phyloP scores from a whole-genome alignment of 176 grass and related monocot genomes.

The Triticum monococcum region DNA sequence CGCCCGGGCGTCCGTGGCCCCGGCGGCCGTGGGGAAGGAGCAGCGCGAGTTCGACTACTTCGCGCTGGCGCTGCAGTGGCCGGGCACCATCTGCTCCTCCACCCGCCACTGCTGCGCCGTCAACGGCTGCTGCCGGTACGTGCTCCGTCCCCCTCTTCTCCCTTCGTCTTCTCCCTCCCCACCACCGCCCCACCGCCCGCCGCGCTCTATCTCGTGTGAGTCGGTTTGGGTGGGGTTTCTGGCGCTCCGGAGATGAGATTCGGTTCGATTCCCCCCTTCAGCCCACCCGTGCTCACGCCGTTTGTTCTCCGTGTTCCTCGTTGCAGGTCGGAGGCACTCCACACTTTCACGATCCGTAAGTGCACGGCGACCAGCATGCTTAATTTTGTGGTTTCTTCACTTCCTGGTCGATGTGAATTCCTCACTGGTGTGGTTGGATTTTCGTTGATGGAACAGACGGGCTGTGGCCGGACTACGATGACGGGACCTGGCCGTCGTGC shows the following conservation, averaged over 20 bases:
- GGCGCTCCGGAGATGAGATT: not conserved
- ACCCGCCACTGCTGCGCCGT: conserved; percentile 73
- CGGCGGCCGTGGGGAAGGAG: not conserved
- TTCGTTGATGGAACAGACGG: conserved; percentile 28
- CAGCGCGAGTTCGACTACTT: conserved; percentile 92
- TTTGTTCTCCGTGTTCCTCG: not conserved
- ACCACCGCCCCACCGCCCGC: too few relatives aligned
- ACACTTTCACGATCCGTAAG: conserved; percentile 91
- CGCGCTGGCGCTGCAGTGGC: conserved; percentile 78
- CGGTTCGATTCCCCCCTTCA: too few relatives aligned
- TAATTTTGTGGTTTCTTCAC: not conserved
- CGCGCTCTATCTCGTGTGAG: too few relatives aligned
- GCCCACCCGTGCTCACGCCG: not conserved
- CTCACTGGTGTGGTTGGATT: not conserved
- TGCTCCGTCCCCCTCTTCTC: not conserved
- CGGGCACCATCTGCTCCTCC: conserved; percentile 70
- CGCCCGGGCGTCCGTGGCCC: not conserved
- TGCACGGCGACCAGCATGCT: not conserved
- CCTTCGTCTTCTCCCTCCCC: not conserved
- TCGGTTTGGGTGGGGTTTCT: not conserved
- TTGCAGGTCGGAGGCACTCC: conserved; percentile 60
- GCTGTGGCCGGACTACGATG: conserved; percentile 59
- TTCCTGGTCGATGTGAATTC: not conserved
- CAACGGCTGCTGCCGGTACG: conserved; percentile 86
- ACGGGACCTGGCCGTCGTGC: conserved; percentile 55